phyloP scores from a whole-genome alignment of 768 basidiomycete species.

The Russula sp. region DNA sequence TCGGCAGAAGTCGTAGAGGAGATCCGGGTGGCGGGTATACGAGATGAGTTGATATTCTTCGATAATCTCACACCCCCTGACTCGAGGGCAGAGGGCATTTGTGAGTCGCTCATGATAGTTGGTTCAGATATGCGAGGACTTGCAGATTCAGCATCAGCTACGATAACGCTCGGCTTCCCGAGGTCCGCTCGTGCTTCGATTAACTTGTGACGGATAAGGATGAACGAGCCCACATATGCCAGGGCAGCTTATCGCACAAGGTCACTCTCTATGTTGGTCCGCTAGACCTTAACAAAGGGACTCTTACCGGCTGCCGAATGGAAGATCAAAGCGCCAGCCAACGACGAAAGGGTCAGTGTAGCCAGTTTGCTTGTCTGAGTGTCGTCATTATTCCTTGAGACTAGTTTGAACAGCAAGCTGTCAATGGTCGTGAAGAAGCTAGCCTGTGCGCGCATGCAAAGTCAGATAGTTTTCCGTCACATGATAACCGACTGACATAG shows the following conservation, averaged over 20 bases:
- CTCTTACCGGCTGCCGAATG: conserved; percentile 19
- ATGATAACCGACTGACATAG: neutral
- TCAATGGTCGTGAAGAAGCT: conserved; percentile 20
- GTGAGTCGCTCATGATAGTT: neutral
- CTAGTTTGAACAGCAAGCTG: conserved; percentile 6
- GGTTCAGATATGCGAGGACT: neutral
- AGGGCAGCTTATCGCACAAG: conserved; percentile 10
- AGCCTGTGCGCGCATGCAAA: neutral
- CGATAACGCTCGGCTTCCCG: neutral
- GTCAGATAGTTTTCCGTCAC: neutral
- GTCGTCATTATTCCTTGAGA: neutral
- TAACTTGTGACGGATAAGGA: conserved; percentile 18
- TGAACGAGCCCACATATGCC: conserved; percentile 13
- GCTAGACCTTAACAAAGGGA: neutral
- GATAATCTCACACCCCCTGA: conserved; percentile 1
- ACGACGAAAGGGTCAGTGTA: conserved; percentile 4
- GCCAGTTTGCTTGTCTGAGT: neutral
- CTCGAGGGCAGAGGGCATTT: conserved; percentile 1
- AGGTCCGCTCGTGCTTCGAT: neutral
- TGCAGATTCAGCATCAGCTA: neutral
- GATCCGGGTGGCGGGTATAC: neutral
- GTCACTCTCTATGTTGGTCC: neutral
- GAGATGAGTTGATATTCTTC: neutral
- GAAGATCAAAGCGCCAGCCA: conserved; percentile 19
- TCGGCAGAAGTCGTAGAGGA: neutral